Evolutionary conservation across 2,329 filamentous ascomycete genomes (phyloP), one percentile per base, ranked within the genome.

Genomic region (Calonectria pauciramosa): DNA sequence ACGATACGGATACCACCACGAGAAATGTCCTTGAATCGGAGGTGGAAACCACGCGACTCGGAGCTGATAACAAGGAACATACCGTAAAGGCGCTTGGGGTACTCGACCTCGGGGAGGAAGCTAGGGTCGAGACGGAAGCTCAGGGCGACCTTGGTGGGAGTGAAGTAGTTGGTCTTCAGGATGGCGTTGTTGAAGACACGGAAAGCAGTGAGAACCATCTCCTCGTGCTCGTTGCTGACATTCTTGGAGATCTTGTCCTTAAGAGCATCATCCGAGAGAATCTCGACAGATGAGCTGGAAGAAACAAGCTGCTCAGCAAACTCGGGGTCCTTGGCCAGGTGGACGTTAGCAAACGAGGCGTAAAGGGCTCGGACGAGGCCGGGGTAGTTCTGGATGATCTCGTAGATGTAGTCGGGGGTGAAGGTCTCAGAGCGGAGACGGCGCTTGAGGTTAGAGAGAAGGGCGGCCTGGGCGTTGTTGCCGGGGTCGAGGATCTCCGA

Each of bases 61-160:
- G 97, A 96, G 82, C 95, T 96, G 85, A 99, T 98, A 78, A 99
- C 95, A 67, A 99, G 90, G 90, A 99, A 99, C 97, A 99, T 99
- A 78, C 97, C 97, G 81, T 97, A 99, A 11, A 99, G 90, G 9
- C 93, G 95, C 85, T 96, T 95, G 56, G 97, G 95, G 85, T 99
- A 99, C 86, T 99, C 97, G 68, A 96, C 93, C 75, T 94, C 90
- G 6, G 97, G 97, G 47, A 99, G 89, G 91, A 99, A 99, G 51
- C 88, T 90, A 9, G 96, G 95, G 83, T 98, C 94, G 75, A 99
- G 88, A 70, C 97, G 94, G 92, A 99, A 99, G 88, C 96, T 98
- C 80, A 99, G 91, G 13, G 97, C 97, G 49, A 99, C 96, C 90
- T 99, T 99, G 77, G 97, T 99, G 0, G 97, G 97, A 0, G 97